Percentiles rank a stretch among this genome's conserved stretches.
phyloP scores from a whole-genome alignment of 2,329 filamentous ascomycete species.

The Camptophora hylomeconis region DNA sequence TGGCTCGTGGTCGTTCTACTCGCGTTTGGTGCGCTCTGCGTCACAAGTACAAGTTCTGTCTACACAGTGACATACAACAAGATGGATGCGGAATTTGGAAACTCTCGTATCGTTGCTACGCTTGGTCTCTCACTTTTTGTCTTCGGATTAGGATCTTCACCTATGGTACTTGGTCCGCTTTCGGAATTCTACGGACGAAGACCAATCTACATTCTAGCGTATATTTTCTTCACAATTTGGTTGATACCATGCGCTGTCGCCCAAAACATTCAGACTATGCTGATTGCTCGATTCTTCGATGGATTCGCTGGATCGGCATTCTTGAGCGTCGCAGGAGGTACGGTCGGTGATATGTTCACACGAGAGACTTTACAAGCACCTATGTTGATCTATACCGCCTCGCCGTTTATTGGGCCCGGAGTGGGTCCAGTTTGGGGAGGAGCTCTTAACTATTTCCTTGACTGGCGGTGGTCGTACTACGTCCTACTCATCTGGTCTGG shows the following conservation, averaged over 20 bases:
- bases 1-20: slow-evolving; percentile 70
- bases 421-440: slow-evolving; percentile 16
- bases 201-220: slow-evolving; percentile 66
- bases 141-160: slow-evolving; percentile 55
- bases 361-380: slow-evolving; percentile 53
- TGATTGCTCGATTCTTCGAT: slow-evolving; percentile 62
- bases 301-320: slow-evolving; percentile 43
- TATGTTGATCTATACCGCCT: slow-evolving; percentile 61
- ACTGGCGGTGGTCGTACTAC: slow-evolving; percentile 69
- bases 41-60: slow-evolving; percentile 81
- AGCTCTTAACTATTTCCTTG: slow-evolving; percentile 56
- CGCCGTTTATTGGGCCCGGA: slow-evolving; percentile 47
- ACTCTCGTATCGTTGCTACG: slow-evolving; percentile 59
- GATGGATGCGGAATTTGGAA: slow-evolving; percentile 61
- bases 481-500: slow-evolving; percentile 62
- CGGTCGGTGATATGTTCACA: slow-evolving; percentile 62
- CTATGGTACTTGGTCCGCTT: slow-evolving; percentile 49
- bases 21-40: slow-evolving; percentile 62
- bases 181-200: slow-evolving; percentile 72
- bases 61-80: slow-evolving; percentile 75
- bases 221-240: slow-evolving; percentile 64
- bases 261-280: slow-evolving; percentile 66
- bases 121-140: slow-evolving; percentile 75
- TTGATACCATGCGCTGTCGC: slow-evolving; percentile 70
- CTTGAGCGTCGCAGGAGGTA: slow-evolving; percentile 55